Base-by-base conservation (phyloP, 352 stramenopile genomes). In the Phytophthora megakarya region DNA sequence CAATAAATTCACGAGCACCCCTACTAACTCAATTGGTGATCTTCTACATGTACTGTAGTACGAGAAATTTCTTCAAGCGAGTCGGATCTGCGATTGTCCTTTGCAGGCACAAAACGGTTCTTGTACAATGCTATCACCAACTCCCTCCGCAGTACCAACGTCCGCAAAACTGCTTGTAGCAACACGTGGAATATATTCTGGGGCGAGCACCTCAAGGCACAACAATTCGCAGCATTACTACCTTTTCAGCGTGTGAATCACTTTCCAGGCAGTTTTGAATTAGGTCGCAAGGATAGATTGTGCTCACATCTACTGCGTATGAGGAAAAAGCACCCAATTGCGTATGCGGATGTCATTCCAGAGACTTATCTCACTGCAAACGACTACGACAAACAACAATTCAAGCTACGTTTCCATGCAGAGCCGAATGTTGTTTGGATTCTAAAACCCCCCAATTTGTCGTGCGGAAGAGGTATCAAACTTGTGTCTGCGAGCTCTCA, bases 51-150 rank as follows among this genome's bases (percentile, higher is more conserved):
- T n/a, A n/a, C n/a, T 25, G n/a, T 38, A 87, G 76, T 88, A 18
- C 75, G 49, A 5, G 58, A 80, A 39, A 35, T 84, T 4, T 47
- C 50, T 16, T 47, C 16, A 5, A 43, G 55, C 15, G 66, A 63
- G 18, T 49, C 70, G 4, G 60, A 65, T 30, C 12, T 82, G 23
- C 70, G 73, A 6, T 62, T 90, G 15, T 70, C 66, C 1, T 90
- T 88, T n/a, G 62, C 76, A 7, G 79, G 73, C n/a, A 86, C 79
- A 7, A 88, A 87, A 52, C 74, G 84, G 1, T 93, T 86, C 66
- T 84, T 91, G 73, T 93, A 90, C 61, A 91, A 91, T 35, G 84
- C 81, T 5, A 86, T 93, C 50, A 65, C 73, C 7, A 76, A 90
- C 19, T 69, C 75, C 1, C 80, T 93, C 19, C 76, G 79, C 12